phyloP scores from a whole-genome alignment of 179 eudicot species.

The Silene coronaria region DNA sequence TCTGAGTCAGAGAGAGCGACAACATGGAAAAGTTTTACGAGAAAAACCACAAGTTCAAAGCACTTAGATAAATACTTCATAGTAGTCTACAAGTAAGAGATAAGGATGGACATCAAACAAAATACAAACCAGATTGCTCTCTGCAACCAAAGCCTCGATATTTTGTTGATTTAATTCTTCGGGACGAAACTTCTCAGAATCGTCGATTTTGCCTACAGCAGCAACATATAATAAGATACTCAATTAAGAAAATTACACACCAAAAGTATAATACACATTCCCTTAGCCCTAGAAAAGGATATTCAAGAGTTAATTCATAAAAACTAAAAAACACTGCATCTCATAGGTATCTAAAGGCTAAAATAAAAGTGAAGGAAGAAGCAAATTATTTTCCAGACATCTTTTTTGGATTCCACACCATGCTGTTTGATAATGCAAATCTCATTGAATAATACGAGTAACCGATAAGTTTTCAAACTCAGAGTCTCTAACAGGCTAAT shows the following conservation, averaged over 20 bases:
- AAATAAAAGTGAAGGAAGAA: background rate
- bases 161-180: conserved; percentile 97
- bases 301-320: background rate
- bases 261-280: background rate
- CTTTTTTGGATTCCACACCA: background rate
- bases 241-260: background rate
- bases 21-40: background rate
- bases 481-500: background rate
- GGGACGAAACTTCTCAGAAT: conserved; percentile 84
- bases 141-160: conserved; percentile 98
- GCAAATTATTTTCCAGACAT: background rate
- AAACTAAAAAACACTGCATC: background rate
- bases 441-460: background rate
- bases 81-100: background rate
- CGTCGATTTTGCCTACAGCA: conserved; percentile 57
- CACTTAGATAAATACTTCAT: background rate
- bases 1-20: conserved; percentile 12
- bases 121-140: conserved; percentile 68
- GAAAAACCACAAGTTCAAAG: background rate
- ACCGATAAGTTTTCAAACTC: background rate
- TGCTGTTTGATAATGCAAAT: background rate
- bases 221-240: conserved; percentile 3
- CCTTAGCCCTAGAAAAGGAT: background rate
- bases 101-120: background rate
- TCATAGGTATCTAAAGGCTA: background rate